Evolutionary conservation across 345 rosid species (phyloP), one percentile per base, ranked within the genome.

Genomic region (Lumnitzera littorea): DNA sequence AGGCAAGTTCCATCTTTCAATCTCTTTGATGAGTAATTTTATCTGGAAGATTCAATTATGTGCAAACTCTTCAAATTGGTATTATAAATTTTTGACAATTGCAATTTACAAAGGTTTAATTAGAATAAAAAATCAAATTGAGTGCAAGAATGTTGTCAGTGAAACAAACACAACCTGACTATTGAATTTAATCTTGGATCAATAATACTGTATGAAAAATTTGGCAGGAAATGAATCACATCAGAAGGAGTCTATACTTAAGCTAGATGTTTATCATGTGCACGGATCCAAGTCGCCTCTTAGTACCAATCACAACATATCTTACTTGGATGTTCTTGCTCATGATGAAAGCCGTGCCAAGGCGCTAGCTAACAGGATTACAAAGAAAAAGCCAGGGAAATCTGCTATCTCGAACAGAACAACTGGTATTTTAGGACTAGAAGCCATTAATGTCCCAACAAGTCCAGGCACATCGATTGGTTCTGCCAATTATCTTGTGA

Each of bases 401-500:
- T 15, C 43, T 43, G n/a, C 50, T 51, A 9, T 46, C 59, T n/a
- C 6, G 4, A 62, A 50, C 57, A 60, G 51, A 55, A 53, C 70
- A n/a, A 63, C 23, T 16, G 60, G 57, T 50, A 16, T 60, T 43
- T 13, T 49, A 11, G 66, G 66, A 50, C 67, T 70, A 7, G 56
- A 71, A 61, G 58, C 69, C 1, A 71, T 58, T 12, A 53, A 46
- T 27, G 55, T 73, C 29, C 78, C 83, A 0, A 51, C 68, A 60
- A 62, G 48, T n/a, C 52, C 78, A 2, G 77, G 77, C 20, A 29
- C 63, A 63, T 72, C 82, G 14, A 53, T 80, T 31, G 82, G 76
- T 13, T 50, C 80, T 0, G 85, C 78, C 15, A 77, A 77, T 55
- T 81, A 75, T 57, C 74, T 64, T 17, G 64, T 70, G 20, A 80